Percentiles rank a stretch among this genome's conserved stretches.
Conservation (phyloP, 2,329 filamentous ascomycete genomes). For the Aureobasidium sp. region DNA sequence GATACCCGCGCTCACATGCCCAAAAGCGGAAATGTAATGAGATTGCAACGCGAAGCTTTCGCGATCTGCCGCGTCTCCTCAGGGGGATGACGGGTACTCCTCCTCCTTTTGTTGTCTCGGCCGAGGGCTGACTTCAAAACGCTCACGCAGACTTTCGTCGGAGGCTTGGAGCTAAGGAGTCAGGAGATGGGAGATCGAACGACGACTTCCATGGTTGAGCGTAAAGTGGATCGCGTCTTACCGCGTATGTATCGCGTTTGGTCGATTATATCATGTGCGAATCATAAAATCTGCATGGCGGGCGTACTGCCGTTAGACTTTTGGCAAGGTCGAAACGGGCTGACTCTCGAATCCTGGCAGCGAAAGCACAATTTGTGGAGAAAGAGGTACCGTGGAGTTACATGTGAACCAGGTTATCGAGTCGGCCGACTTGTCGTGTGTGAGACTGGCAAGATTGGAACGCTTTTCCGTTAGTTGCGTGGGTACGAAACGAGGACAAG, state of each 20-base stretch:
- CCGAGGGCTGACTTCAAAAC: background rate
- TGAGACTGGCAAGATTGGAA: background rate
- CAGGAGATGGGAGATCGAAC: background rate
- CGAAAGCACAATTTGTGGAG: background rate
- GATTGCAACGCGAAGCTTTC: background rate
- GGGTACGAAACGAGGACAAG: background rate
- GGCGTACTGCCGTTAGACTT: background rate
- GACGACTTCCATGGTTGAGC: background rate
- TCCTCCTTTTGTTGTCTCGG: background rate
- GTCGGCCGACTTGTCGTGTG: background rate
- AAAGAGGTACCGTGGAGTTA: background rate
- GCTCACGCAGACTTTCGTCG: background rate
- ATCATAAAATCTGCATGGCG: conserved; percentile 9
- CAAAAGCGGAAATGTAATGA: conserved; percentile 10
- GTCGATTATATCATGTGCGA: background rate
- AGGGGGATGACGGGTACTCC: background rate
- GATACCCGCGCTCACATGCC: background rate
- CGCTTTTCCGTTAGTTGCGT: conserved; percentile 5
- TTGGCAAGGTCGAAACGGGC: background rate
- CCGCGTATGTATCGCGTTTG: conserved; percentile 7
- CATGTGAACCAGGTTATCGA: background rate
- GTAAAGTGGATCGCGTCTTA: conserved; percentile 9
- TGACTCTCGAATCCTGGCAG: background rate
- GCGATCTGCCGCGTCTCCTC: conserved; percentile 3
- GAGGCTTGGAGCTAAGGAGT: background rate